Percentiles rank a stretch among this genome's conserved stretches.
phyloP scores from a whole-genome alignment of 495 filamentous ascomycete genomes.

The Sporormia fimetaria region DNA sequence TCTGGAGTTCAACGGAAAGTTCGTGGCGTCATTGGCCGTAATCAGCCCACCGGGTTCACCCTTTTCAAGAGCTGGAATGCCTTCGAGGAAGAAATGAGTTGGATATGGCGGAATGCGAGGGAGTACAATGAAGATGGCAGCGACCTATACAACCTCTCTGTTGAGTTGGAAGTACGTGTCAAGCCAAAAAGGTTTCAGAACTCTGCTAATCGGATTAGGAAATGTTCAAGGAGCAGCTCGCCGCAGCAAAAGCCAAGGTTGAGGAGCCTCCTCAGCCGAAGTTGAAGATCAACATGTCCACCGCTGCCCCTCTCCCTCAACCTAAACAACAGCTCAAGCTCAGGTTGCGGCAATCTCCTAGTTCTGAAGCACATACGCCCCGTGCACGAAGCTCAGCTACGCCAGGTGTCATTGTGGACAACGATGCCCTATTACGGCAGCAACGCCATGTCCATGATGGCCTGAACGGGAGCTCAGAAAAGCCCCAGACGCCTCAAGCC shows the following conservation, averaged over 20 bases:
- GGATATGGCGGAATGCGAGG: constrained; percentile 77
- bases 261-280: constrained; percentile 57
- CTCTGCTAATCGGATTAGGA: constrained; percentile 37
- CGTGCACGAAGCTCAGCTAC: constrained; percentile 26
- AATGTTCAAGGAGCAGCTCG: constrained; percentile 52
- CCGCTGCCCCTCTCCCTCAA: constrained; percentile 2
- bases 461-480: constrained; percentile 31
- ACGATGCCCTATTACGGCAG: constrained; percentile 39
- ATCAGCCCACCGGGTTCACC: constrained; percentile 50
- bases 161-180: constrained; percentile 56
- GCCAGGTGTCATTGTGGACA: constrained; percentile 40
- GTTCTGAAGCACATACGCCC: constrained; percentile 28
- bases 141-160: constrained; percentile 58
- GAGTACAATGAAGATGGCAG: constrained; percentile 85
- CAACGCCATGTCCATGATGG: constrained; percentile 39
- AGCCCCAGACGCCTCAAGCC: constrained; percentile 13
- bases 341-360: constrained; percentile 38
- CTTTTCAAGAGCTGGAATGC: constrained; percentile 66
- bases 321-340: constrained; percentile 27
- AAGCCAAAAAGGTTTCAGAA: background rate
- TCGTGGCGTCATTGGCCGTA: constrained; percentile 53
- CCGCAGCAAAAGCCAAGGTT: constrained; percentile 50
- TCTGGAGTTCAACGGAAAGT: constrained; percentile 59
- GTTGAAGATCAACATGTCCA: constrained; percentile 60
- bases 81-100: constrained; percentile 65